Base-by-base conservation (phyloP, 208 protist genomes). In the Crithidia bombi region DNA sequence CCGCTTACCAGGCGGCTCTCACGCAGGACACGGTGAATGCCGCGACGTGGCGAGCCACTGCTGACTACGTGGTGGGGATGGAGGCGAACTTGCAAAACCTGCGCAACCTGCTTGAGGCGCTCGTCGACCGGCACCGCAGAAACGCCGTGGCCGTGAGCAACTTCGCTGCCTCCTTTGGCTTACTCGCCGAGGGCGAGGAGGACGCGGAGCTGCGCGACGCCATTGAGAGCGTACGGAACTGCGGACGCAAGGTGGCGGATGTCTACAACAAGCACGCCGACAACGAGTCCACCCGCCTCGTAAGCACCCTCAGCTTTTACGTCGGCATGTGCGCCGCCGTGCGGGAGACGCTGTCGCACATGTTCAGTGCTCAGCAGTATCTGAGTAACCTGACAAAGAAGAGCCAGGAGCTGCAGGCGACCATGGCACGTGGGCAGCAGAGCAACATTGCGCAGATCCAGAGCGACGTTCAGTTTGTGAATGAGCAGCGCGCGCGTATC, bases 261-360 rank as follows among this genome's bases (percentile, higher is more conserved):
- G 74, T 87, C 21, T 91, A 92, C 58, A 69, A 50, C 30, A 79
- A 87, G 32, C 88, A 96, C 62, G 88, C 86, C 19, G 73, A 91
- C 36, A 77, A 83, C 56, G 83, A 93, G 64, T 76, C 84, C 17
- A 79, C 79, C 26, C 75, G 91, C 33, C 81, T 97, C 4, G 89
- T 93, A 33, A 89, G 93, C 66, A 91, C 85, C 19, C 73, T 96
- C 5, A 85, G 81, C 63, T 97, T 92, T 63, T 93, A 95, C 75
- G 69, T 80, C 14, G 91, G 91, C 39, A 94, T 94, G 82, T 94
- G 89, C 49, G 75, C 66, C 12, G 75, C 91, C 1, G 86, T 94
- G 32, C 73, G 69, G 23, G 86, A 94, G 43, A 91, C 85, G 63
- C 63, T 94, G 23, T 55, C 76, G 47, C 64, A 82, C 17, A 62